A percentile compares a stretch with the other conserved stretches of the same genome.
Conservation (phyloP, 371 early-diverging fungal species). For the Mucor saturninus region DNA sequence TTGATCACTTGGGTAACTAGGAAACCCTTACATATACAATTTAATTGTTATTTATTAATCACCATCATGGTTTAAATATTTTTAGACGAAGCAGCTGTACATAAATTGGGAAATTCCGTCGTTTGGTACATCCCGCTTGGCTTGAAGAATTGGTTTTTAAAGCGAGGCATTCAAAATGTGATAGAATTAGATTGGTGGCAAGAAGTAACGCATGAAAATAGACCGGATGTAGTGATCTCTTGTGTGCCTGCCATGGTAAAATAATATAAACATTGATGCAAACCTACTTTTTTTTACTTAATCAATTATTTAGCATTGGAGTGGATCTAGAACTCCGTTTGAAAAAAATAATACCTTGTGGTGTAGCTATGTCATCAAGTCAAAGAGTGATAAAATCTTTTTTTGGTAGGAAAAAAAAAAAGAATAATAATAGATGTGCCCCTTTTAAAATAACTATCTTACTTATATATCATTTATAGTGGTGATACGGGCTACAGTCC, state of each 20-base stretch:
- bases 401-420: conserved; percentile 43
- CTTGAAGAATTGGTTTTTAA: conserved; percentile 54
- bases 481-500: conserved; percentile 67
- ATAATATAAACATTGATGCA: conserved; percentile 6
- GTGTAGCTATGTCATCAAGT: conserved; percentile 62
- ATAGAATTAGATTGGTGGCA: conserved; percentile 72
- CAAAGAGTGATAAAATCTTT: conserved; percentile 47
- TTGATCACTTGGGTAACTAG: conserved; percentile 60
- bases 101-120: conserved; percentile 55
- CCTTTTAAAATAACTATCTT: background rate
- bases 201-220: conserved; percentile 45
- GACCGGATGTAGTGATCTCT: conserved; percentile 48
- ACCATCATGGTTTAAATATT: background rate
- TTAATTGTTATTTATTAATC: background rate
- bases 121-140: conserved; percentile 69
- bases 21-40: too few relatives aligned
- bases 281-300: background rate
- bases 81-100: conserved; percentile 54
- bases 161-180: conserved; percentile 49
- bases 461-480: conserved; percentile 17
- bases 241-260: conserved; percentile 60
- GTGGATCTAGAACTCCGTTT: conserved; percentile 61
- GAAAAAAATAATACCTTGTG: conserved; percentile 66
- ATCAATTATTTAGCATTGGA: conserved; percentile 52
- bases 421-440: background rate